Evolutionary conservation across 305 asterid species (phyloP), one percentile per base, ranked within the genome.

Genomic region (Solanum hybrid): DNA sequence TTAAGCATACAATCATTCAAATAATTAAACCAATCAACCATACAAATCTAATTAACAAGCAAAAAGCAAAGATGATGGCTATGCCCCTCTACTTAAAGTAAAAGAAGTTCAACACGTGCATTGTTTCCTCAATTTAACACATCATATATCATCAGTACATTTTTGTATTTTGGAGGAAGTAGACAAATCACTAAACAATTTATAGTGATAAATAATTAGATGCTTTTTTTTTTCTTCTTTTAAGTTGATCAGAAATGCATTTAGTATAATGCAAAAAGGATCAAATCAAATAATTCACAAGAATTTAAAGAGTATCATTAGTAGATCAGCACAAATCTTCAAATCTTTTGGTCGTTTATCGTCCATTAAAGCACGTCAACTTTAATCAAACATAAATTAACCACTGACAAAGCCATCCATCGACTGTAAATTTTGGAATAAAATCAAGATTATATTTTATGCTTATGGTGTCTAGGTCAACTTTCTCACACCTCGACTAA

Each of bases 281-380:
- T 83, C 88, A 83, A 83, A 45, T 83, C 39, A 83, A 83, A 83
- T 83, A 83, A 83, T 83, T 83, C 75, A 83, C 3, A 32, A 10
- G 22, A 4, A 24, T 81, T 26, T 20, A 12, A 75, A 29, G 86
- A 38, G 13, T 80, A 37, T 38, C 22, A 37, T 41, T 7, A 27
- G 27, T 41, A 83, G 73, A 75, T 29, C n/a, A 41, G 73, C 73
- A 41, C 38, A 83, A 83, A 15, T 45, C 27, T 14, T 27, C 20
- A 39, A 81, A 38, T 81, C 24, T 17, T 26, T 81, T 26, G 36
- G 7, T 39, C 36, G 17, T 24, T 38, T n/a, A 38, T 38, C 13
- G 10, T 6, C 6, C n/a, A 38, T 38, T 81, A 81, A 51, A 39
- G 36, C 36, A 81, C 70, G 36, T 81, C 36, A 81, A 39, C 70